Evolutionary conservation across 192 early-diverging fungal species (phyloP), one percentile per base, ranked within the genome.

Genomic region (Coemansia sp.): DNA sequence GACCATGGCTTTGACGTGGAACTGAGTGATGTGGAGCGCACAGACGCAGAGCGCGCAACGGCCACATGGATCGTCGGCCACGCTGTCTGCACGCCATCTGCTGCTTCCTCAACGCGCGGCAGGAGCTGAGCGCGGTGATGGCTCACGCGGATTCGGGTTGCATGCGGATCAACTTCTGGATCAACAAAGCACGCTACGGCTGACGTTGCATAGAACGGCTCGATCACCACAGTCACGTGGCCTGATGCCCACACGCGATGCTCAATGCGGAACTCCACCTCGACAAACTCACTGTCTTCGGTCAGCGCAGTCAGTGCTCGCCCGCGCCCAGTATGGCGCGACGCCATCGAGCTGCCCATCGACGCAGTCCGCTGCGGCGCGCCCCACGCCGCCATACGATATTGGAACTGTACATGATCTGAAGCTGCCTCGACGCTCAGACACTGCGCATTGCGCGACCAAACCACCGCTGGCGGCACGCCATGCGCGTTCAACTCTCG

Each of bases 141-240:
- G 29, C 78, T 41, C 14, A 81, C 37, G 17, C 78, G 78, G 47
- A 81, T 62, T 3, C 78, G 69, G 6, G 69, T 75, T 0, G 78
- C 78, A 14, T 81, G 78, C 24, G 78, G 72, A 47, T 81, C 78
- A 35, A 60, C 52, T 22, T 81, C 73, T 0, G 78, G 78, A 24
- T 81, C 78, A 15, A 81, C 78, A 47, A 75, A 81, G 14, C 78
- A 81, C 22, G 78, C 78, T 10, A 75, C 55, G 0, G 59, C 50
- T 2, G 66, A 62, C 0, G 64, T 57, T 14, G 55, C 52, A 56
- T 51, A 55, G 43, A 75, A 72, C 43, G 78, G 78, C 64, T 59
- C 66, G 11, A 72, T 60, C 0, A 25, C 17, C 2, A 81, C 22
- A 3, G 47, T 51, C 9, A 81, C 53, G 15, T 45, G n/a, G 0